Conservation (phyloP, 1,284 basidiomycete species). For the Lentinus polychrous region DNA sequence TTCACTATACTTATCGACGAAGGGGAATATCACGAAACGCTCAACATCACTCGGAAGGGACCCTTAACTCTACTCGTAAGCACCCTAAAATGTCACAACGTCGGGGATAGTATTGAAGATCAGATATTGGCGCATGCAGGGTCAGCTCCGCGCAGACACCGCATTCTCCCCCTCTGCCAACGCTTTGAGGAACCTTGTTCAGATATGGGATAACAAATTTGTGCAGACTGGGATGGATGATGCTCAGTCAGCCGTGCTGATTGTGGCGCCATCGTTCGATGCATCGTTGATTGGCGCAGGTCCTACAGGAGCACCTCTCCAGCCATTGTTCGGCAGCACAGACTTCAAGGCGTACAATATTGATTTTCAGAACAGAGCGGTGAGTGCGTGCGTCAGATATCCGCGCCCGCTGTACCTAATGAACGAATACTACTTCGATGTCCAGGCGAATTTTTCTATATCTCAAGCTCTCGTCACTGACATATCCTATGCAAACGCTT, state of each 20-base stretch:
- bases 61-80: slow-evolving; percentile 51
- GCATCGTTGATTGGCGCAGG: slow-evolving; percentile 49
- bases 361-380: slow-evolving; percentile 60
- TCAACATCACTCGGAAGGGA: slow-evolving; percentile 48
- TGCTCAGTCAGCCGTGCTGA: slow-evolving; percentile 45
- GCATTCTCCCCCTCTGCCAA: slow-evolving; percentile 27
- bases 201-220: slow-evolving; percentile 43
- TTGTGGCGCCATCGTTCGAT: slow-evolving; percentile 42
- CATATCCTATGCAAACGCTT: slow-evolving; percentile 56
- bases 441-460: slow-evolving; percentile 48
- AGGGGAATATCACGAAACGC: slow-evolving; percentile 55
- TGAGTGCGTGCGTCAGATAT: slow-evolving; percentile 22
- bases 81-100: not conserved
- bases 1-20: slow-evolving; percentile 50
- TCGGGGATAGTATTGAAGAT: not conserved
- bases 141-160: slow-evolving; percentile 37
- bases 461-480: slow-evolving; percentile 55
- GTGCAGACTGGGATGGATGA: slow-evolving; percentile 41
- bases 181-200: slow-evolving; percentile 42
- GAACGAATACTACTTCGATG: not conserved
- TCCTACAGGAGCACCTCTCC: slow-evolving; percentile 46
- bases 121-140: slow-evolving; percentile 26
- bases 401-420: not conserved
- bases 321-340: slow-evolving; percentile 45
- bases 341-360: slow-evolving; percentile 66